Conservation (phyloP, 257 asterid genomes). For the Voacanga thouarsii region DNA sequence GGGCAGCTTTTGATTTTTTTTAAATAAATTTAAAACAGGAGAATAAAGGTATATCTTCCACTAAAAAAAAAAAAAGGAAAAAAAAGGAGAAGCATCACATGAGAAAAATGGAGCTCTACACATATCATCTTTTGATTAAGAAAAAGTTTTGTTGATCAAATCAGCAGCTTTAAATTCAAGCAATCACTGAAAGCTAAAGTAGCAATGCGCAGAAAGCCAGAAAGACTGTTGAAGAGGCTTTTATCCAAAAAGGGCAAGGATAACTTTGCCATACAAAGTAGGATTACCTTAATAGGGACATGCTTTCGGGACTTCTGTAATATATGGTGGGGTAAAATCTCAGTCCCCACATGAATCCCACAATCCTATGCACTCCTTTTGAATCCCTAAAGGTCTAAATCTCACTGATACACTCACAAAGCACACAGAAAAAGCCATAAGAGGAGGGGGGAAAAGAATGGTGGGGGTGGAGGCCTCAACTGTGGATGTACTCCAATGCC, state of each 20-base stretch:
- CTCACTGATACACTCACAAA: neutral
- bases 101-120: neutral
- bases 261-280: conserved; percentile 2
- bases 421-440: neutral
- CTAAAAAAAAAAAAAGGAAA: too few species aligned
- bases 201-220: neutral
- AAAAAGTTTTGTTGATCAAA: conserved; percentile 6
- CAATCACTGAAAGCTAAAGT: conserved; percentile 8
- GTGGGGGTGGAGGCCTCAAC: neutral
- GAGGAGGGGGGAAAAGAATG: neutral
- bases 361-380: conserved; percentile 10
- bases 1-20: neutral
- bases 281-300: conserved; percentile 18
- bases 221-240: neutral
- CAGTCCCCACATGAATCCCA: conserved; percentile 24
- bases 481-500: neutral
- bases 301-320: conserved; percentile 14
- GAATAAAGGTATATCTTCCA: neutral
- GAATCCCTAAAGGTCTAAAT: conserved; percentile 3
- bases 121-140: too few species aligned
- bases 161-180: conserved; percentile 8
- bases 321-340: conserved; percentile 12
- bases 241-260: conserved; percentile 21
- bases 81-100: neutral
- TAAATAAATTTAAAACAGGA: neutral